These are phyloP conservation scores for Coemansia sp. DNA, from an alignment of 192 early-diverging fungal genomes.

Conservation along the genomic window DNA sequence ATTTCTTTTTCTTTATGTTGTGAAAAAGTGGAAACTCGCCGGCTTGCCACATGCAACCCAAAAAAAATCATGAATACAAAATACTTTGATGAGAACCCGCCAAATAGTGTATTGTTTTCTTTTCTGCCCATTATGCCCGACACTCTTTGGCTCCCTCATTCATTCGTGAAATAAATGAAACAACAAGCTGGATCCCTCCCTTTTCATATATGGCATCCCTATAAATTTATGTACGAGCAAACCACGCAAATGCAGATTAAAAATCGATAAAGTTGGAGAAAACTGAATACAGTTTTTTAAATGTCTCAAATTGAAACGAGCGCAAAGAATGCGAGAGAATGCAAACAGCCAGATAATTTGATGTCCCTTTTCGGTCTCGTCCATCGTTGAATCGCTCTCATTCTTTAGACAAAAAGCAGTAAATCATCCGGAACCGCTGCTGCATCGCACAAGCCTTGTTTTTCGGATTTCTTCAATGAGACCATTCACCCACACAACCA, in stretches of 20 bases:
- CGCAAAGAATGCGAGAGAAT: not conserved
- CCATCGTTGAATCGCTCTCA: not conserved
- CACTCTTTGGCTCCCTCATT: not conserved
- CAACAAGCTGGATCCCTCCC: not conserved
- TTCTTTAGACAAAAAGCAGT: slow-evolving; percentile 1
- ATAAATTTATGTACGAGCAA: too few species aligned
- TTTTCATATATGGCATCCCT: not conserved
- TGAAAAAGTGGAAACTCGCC: too few species aligned
- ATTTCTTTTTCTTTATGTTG: not conserved
- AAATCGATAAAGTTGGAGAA: too few species aligned
- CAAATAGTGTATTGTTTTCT: not conserved
- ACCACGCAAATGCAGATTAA: too few species aligned
- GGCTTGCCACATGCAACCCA: not conserved
- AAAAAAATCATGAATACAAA: not conserved
- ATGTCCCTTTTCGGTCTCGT: too few species aligned
- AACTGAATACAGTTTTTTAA: too few species aligned
- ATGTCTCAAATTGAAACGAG: too few species aligned
- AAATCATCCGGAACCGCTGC: slow-evolving; percentile 1
- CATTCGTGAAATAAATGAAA: not conserved
- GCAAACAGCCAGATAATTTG: not conserved
- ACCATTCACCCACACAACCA: not conserved
- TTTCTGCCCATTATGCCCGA: not conserved
- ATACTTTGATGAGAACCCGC: not conserved
- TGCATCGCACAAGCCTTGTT: not conserved
- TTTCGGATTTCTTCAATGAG: not conserved